Evolutionary conservation across 2,329 filamentous ascomycete genomes (phyloP), one percentile per base, ranked within the genome.

Genomic region (Colletotrichum echinochloae): DNA sequence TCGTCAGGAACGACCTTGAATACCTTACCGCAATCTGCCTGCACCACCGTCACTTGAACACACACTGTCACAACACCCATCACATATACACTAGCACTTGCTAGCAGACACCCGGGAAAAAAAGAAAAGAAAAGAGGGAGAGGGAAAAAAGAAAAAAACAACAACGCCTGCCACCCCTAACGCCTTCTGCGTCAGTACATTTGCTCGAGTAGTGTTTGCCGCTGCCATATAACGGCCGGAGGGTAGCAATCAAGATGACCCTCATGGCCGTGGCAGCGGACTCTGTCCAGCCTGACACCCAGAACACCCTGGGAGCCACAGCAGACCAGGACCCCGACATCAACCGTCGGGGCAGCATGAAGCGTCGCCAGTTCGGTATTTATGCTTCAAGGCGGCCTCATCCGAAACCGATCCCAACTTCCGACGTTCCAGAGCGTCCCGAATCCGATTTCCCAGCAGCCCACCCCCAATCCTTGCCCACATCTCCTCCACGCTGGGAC

Each of bases 401-500:
- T 63, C 46, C 65, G 59, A 68, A 72, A 73, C 69, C 69, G 52
- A 66, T 70, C 66, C 57, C 71, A 69, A 30, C 61, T 65, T 60
- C 69, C 41, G 63, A 72, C 65, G 66, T 71, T 66, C 67, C 67
- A 71, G 70, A 62, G 51, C 57, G 60, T 59, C 60, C 66, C 66
- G 52, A 68, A 26, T 49, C 60, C 37, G 67, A 60, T 37, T 65
- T 60, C 44, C 60, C 72, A 71, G 51, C 35, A 76, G 49, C 75
- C 76, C 69, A 72, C 66, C 30, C 51, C 18, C 79, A 81, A 54
- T 76, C 80, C 35, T 70, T 81, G 55, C 79, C 82, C 52, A 73
- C 80, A 33, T 81, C 79, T 23, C 80, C 80, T 65, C 68, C 51
- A 23, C 78, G 85, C 73, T 88, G 86, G 85, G 86, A 86, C 64